Evolutionary conservation across 169 alveolate genomes (phyloP).

Genomic region (Toxoplasma gondii): DNA sequence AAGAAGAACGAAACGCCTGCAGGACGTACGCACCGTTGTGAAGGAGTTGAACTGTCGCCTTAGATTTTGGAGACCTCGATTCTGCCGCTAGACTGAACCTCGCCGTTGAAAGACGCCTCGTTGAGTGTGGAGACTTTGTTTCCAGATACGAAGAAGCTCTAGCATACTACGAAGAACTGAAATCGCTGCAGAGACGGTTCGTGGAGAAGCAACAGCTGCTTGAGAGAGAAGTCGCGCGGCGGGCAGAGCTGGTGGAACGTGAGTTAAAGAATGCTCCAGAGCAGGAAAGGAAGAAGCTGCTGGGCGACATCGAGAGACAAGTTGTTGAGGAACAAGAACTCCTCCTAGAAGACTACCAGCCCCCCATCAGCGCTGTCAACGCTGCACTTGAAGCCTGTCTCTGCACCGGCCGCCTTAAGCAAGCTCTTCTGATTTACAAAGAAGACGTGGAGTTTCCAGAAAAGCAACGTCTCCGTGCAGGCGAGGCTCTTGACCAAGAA

Average conservation of each 20-base stretch:
- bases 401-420: slow-evolving; percentile 28
- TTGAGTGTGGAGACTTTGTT: too few relatives aligned
- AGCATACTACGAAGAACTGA: slow-evolving; percentile 29
- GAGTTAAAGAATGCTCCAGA: neutral
- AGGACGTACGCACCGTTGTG: too few relatives aligned
- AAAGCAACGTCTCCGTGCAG: neutral
- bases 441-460: slow-evolving; percentile 26
- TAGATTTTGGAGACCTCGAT: too few relatives aligned
- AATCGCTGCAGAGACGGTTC: neutral
- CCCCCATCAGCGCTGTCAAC: slow-evolving; percentile 14
- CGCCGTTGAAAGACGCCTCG: too few relatives aligned
- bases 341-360: slow-evolving; percentile 45
- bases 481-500: slow-evolving; percentile 7
- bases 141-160: slow-evolving; percentile 13
- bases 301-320: neutral
- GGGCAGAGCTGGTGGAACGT: slow-evolving; percentile 23
- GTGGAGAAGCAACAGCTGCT: neutral
- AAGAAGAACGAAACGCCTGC: too few relatives aligned
- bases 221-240: neutral
- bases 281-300: neutral
- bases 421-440: neutral
- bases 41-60: too few relatives aligned
- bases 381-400: slow-evolving; percentile 30
- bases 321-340: neutral
- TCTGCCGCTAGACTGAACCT: too few relatives aligned